These are phyloP conservation scores for Cercospora sojina DNA, from an alignment of 2,329 filamentous ascomycete genomes.

Conservation along the genomic window DNA sequence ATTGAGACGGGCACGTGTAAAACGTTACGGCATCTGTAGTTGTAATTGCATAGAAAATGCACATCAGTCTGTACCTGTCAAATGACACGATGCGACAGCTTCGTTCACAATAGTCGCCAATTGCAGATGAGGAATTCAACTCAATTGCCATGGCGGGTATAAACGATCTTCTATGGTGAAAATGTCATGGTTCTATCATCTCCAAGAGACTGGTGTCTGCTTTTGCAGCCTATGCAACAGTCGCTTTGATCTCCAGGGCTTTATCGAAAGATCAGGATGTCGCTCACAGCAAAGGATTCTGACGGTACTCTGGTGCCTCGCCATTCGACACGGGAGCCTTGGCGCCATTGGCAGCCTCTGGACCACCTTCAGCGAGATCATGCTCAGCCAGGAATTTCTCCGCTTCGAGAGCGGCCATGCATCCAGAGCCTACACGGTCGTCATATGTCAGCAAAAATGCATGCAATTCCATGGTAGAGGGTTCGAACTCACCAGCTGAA, in stretches of 20 bases:
- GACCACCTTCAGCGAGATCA: slow-evolving; percentile 54
- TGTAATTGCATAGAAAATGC: neutral
- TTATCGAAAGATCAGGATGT: neutral
- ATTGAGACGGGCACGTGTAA: neutral
- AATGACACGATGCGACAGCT: neutral
- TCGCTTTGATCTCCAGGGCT: neutral
- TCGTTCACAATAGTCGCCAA: neutral
- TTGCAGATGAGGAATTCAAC: neutral
- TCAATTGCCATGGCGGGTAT: slow-evolving; percentile 3
- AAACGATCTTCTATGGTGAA: neutral
- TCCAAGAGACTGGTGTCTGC: neutral
- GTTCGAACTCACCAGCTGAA: slow-evolving; percentile 72
- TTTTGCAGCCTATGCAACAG: neutral
- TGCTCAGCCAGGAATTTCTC: slow-evolving; percentile 86
- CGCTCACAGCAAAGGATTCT: slow-evolving; percentile 61
- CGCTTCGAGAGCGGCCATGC: slow-evolving; percentile 91
- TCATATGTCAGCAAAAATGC: slow-evolving; percentile 16
- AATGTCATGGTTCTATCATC: neutral
- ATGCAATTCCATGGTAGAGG: neutral
- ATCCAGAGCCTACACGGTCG: slow-evolving; percentile 71
- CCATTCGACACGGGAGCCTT: slow-evolving; percentile 51
- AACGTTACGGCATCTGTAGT: neutral
- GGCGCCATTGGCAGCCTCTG: slow-evolving; percentile 51
- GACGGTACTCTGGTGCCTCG: slow-evolving; percentile 60
- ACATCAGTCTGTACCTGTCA: neutral